Evolutionary conservation across 2,329 filamentous ascomycete species (phyloP).

Genomic region (Rosellinia necatrix): DNA sequence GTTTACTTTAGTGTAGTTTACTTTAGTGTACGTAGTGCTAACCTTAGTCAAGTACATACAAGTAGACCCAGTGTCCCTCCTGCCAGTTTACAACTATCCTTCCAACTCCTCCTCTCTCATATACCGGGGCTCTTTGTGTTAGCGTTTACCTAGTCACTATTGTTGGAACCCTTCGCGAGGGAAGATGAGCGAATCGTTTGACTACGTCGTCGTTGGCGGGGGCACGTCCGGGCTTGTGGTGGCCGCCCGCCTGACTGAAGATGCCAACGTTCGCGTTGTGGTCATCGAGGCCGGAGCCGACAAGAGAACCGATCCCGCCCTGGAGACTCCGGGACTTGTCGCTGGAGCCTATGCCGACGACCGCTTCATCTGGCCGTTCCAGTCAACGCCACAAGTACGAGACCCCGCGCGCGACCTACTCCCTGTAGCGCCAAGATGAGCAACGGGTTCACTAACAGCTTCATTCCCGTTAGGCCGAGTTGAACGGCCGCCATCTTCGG

Average conservation of each 20-base stretch:
- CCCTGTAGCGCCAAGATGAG: background rate
- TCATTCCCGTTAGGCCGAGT: conserved; percentile 25
- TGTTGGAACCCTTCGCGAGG: background rate
- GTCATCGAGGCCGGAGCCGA: conserved; percentile 48
- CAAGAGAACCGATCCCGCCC: conserved; percentile 41
- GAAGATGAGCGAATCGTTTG: conserved; percentile 42
- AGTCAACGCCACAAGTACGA: conserved; percentile 42
- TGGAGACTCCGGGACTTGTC: conserved; percentile 44
- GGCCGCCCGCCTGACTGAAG: conserved; percentile 49
- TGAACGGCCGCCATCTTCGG: conserved; percentile 39
- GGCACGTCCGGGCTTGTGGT: conserved; percentile 55
- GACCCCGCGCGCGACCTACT: background rate
- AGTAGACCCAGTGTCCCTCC: background rate
- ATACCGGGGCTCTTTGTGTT: background rate
- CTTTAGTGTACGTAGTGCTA: background rate
- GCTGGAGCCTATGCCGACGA: conserved; percentile 31
- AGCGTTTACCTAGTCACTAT: background rate
- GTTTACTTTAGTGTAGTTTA: conserved; percentile 11
- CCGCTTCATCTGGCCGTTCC: conserved; percentile 49
- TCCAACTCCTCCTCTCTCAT: background rate
- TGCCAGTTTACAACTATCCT: background rate
- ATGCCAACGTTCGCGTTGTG: conserved; percentile 42
- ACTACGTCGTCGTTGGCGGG: conserved; percentile 56
- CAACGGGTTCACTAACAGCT: conserved; percentile 11
- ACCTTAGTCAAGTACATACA: background rate